Base-by-base conservation (phyloP, 225 moss, liverwort and hornwort species). In the Physcomitrellopsis africana region DNA sequence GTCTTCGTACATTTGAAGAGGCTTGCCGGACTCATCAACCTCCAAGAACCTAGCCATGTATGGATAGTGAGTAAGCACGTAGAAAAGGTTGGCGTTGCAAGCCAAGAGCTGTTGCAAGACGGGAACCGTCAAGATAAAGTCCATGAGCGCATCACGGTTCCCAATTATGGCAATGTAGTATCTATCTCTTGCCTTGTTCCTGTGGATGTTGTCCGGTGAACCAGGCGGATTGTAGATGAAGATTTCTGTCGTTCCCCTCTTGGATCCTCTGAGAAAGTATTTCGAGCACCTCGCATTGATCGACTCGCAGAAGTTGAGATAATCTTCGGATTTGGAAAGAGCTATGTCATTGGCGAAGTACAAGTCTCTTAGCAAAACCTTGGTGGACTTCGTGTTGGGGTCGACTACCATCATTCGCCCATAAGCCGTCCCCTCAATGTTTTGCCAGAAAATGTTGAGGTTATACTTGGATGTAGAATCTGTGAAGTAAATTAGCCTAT, bases 291-390 rank as follows among this genome's bases (percentile, higher is more conserved):
- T 45, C 43, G 77, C 81, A 12, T 27, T n/a, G 1, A 27, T 27
- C 2, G 81, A 77, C 83, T 90, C 88, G 42, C 60, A 43, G n/a
- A 79, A 67, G 29, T 90, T 8, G 44, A 90, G 57, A 44, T 79
- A 86, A 1, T 86, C 84, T 19, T 84, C 90, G 3, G 77, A 29
- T 27, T 44, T 42, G 0, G 90, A 86, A 10, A 90, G 77, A 14
- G 81, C 72, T 6, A 92, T 70, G 32, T 90, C 92, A 48, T 90
- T 92, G 15, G 92, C 61, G 52, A 92, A 90, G 45, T 68, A 44
- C 3, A 85, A 4, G 10, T 75, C 43, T 57, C 52, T 56, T 0
- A 83, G 15, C 62, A 92, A 16, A 7, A 92, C 86, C 8, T 60
- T 83, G 0, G 88, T 83, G 13, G 60, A 48, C 11, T 53, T 67